Conservation (phyloP, 2,329 filamentous ascomycete species). For the Fusarium aywerte region DNA sequence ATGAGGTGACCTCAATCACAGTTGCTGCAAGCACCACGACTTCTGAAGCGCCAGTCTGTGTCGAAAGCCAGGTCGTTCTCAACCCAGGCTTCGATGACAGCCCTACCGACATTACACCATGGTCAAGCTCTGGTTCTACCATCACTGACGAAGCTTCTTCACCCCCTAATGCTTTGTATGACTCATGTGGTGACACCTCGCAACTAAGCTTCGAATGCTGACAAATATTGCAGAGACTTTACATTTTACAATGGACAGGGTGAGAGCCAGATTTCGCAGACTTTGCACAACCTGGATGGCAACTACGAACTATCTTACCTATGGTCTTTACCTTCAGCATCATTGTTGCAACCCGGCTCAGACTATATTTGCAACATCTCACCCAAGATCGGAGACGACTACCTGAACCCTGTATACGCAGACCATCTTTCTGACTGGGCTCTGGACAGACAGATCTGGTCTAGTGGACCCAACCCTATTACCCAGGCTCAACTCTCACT, state of each 20-base stretch:
- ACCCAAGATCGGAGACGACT: not conserved
- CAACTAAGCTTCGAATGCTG: no score
- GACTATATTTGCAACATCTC: not conserved
- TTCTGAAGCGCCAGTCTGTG: not conserved
- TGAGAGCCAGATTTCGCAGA: fast-evolving
- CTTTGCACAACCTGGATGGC: not conserved
- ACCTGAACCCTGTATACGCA: fast-evolving
- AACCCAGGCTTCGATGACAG: slow-evolving; percentile 2
- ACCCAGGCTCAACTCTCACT: not conserved
- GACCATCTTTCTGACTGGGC: fast-evolving
- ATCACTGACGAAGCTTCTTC: not conserved
- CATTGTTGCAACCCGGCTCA: fast-evolving
- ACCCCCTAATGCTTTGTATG: not conserved
- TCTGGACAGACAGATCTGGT: not conserved
- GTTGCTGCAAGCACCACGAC: not conserved
- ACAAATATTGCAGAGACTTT: not conserved
- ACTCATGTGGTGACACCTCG: fast-evolving
- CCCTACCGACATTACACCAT: not conserved
- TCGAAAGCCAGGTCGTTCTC: not conserved
- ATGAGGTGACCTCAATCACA: not conserved
- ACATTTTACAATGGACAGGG: not conserved
- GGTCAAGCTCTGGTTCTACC: not conserved
- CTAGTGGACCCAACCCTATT: not conserved
- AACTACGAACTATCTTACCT: not conserved
- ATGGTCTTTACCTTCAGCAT: not conserved